A percentile compares a stretch with the other conserved stretches of the same genome.
These are phyloP conservation scores for Lomentospora prolificans DNA, from an alignment of 2,329 filamentous ascomycete genomes.

Conservation along the genomic window DNA sequence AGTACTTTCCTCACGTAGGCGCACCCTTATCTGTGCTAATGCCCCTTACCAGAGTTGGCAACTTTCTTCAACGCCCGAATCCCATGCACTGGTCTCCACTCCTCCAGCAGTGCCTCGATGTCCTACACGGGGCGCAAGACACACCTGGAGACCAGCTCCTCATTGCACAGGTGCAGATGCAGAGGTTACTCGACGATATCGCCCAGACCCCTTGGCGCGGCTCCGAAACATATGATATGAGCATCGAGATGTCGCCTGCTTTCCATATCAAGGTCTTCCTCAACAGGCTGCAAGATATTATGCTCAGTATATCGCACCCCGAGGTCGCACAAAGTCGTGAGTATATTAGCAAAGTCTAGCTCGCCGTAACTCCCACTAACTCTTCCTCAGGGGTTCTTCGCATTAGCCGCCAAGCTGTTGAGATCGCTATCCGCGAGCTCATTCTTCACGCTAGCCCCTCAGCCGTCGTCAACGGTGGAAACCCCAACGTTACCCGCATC, in stretches of 20 bases:
- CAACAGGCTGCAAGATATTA: constrained; percentile 2
- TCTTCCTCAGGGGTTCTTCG: neutral
- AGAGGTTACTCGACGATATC: neutral
- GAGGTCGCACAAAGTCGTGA: constrained; percentile 3
- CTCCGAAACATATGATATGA: constrained; percentile 13
- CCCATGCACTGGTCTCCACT: constrained; percentile 46
- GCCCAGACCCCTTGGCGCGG: constrained; percentile 1
- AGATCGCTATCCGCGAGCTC: constrained; percentile 1
- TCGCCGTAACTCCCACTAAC: neutral
- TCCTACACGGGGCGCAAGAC: constrained; percentile 35
- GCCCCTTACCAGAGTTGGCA: constrained; percentile 20
- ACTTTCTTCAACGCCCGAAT: constrained; percentile 36
- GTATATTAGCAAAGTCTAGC: neutral
- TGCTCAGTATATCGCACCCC: neutral
- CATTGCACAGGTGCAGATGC: constrained; percentile 23
- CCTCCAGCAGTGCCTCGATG: constrained; percentile 45
- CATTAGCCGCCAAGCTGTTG: neutral
- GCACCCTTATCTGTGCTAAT: neutral
- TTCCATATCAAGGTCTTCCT: neutral
- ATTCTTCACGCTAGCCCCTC: constrained; percentile 1
- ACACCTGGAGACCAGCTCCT: constrained; percentile 39
- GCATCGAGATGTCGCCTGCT: constrained; percentile 14
- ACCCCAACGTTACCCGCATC: constrained; percentile 16
- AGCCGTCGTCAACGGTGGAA: neutral
- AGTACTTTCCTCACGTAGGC: constrained; percentile 12